Conservation (phyloP, 1,284 basidiomycete genomes). For the Apiotrichum domesticum region DNA sequence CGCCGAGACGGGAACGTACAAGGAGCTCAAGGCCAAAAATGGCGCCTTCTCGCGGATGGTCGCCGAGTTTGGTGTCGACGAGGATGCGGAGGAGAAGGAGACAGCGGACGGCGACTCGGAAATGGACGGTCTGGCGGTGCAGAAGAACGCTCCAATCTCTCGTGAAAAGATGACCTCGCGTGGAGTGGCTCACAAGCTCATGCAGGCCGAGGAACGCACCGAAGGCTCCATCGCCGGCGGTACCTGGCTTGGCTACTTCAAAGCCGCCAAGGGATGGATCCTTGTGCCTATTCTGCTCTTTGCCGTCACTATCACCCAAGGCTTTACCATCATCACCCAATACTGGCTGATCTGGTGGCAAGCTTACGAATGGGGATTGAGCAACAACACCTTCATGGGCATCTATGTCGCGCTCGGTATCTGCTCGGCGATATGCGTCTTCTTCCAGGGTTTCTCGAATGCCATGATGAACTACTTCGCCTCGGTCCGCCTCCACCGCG, state of each 20-base stretch:
- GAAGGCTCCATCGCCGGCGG: slow-evolving; percentile 37
- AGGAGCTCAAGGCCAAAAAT: slow-evolving; percentile 55
- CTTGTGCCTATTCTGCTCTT: slow-evolving; percentile 51
- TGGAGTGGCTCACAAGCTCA: slow-evolving; percentile 41
- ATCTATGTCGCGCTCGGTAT: slow-evolving; percentile 54
- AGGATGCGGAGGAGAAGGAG: slow-evolving; percentile 48
- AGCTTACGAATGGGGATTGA: slow-evolving; percentile 46
- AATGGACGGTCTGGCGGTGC: slow-evolving; percentile 23
- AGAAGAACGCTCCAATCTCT: slow-evolving; percentile 12
- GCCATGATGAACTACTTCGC: slow-evolving; percentile 59
- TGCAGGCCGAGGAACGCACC: slow-evolving; percentile 49
- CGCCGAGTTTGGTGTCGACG: slow-evolving; percentile 56
- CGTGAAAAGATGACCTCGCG: slow-evolving; percentile 40
- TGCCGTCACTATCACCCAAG: slow-evolving; percentile 38
- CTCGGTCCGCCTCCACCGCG: slow-evolving; percentile 52
- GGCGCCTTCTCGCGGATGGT: slow-evolving; percentile 70
- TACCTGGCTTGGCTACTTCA: slow-evolving; percentile 49
- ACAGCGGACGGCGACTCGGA: slow-evolving; percentile 44
- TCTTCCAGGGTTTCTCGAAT: slow-evolving; percentile 51
- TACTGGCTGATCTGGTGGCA: slow-evolving; percentile 72
- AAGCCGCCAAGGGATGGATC: slow-evolving; percentile 49
- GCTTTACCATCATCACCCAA: slow-evolving; percentile 41
- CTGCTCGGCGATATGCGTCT: slow-evolving; percentile 50
- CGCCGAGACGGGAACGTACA: slow-evolving; percentile 68
- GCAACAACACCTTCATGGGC: slow-evolving; percentile 52